These are phyloP conservation scores for Lepidium aucheri DNA, from an alignment of 345 rosid species.

Conservation along the genomic window DNA sequence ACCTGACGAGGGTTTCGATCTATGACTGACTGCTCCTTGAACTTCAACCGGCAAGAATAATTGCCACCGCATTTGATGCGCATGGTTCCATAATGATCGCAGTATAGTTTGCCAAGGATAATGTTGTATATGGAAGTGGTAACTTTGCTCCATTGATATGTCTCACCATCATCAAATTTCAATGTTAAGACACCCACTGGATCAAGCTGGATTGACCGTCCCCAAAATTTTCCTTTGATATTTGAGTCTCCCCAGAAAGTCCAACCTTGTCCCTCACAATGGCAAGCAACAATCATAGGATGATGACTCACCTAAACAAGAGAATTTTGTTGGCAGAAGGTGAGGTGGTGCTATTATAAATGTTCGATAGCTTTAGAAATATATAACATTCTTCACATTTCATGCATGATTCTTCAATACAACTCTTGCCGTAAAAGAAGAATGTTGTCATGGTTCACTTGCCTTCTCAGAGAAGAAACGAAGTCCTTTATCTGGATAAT, in stretches of 20 bases:
- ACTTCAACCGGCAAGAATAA: conserved; percentile 88
- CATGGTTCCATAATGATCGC: conserved; percentile 97
- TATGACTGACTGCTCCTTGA: conserved; percentile 97
- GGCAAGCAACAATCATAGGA: conserved; percentile 96
- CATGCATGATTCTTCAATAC: not conserved
- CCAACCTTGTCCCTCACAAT: conserved; percentile 99
- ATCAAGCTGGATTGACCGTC: conserved; percentile 95
- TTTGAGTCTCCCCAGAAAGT: conserved; percentile 97
- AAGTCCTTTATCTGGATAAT: conserved; percentile 97
- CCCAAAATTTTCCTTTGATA: conserved; percentile 98
- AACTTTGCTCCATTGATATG: conserved; percentile 95
- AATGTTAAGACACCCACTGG: conserved; percentile 85
- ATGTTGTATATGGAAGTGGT: conserved; percentile 98
- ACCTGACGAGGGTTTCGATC: conserved; percentile 99
- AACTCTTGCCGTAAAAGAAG: not conserved
- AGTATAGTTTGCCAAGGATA: conserved; percentile 89
- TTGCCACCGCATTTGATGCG: conserved; percentile 81
- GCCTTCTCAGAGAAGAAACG: conserved; percentile 95
- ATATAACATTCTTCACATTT: not conserved
- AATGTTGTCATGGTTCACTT: conserved; percentile 7
- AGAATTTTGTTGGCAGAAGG: conserved; percentile 18
- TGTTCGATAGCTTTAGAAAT: not conserved
- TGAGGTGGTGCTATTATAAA: not conserved
- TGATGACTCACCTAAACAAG: conserved; percentile 89
- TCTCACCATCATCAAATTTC: conserved; percentile 88